Base-by-base conservation (phyloP, 495 filamentous ascomycete species). In the Cercophora sp. region DNA sequence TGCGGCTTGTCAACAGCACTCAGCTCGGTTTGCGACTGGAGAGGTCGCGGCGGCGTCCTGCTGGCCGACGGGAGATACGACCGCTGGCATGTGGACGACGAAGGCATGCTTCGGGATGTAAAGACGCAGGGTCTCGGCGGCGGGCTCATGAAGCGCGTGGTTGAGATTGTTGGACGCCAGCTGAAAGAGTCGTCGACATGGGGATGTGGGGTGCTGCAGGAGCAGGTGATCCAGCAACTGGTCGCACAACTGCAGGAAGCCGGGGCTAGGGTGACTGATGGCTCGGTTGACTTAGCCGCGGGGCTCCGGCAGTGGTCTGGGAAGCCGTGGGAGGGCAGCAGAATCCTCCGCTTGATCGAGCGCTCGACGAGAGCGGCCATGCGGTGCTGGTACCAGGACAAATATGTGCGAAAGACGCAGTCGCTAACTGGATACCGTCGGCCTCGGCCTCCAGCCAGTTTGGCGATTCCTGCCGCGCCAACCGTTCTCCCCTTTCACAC, bases 401-500 rank as follows among this genome's bases (percentile, higher is more conserved):
- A 80, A 52, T 85, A 95, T 63, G 70, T 93, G 47, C 74, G 77
- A 34, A 72, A 80, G 47, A 73, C 80, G 23, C 79, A 81, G 31
- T 76, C 85, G 2, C 55, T 69, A 2, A 69, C 75, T 8, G 79
- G 75, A 51, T 96, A 96, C 64, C 71, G 71, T 43, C 77, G 93
- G 45, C 90, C 89, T 25, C 85, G 82, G 54, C 74, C 95, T 35
- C 93, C 94, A 5, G 62, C 80, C 19, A 76, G 79, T 26, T 70
- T 99, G 24, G 78, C 91, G 15, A 81, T 93, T 6, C 94, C 94
- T 4, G 85, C 87, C 45, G 93, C 93, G 15, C 93, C 93, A 9
- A 99, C 93, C 0, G 91, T 99, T 11, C 74, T 99, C 2, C 93
- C 93, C n/a, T 99, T 99, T 61, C 94, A 99, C 64, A 97, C 93